Conservation (phyloP, 2,329 filamentous ascomycete species). For the Hirsutella rhossiliensis region DNA sequence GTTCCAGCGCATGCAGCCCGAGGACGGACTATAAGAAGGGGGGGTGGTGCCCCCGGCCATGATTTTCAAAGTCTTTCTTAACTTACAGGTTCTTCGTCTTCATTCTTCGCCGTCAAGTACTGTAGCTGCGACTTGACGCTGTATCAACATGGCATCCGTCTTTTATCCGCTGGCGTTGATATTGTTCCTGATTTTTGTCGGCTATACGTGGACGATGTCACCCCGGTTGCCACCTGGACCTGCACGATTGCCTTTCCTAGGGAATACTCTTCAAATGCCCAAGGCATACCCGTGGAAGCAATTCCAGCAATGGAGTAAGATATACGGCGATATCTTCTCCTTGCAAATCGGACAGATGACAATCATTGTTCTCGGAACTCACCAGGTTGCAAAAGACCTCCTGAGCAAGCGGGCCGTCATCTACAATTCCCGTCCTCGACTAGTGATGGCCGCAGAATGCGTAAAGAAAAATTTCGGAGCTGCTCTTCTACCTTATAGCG, state of each 20-base stretch:
- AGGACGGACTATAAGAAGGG: no score
- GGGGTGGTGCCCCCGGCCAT: no score
- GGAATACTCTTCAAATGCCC: constrained; percentile 12
- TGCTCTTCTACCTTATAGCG: constrained; percentile 27
- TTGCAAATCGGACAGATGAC: constrained; percentile 8
- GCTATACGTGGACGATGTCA: background rate
- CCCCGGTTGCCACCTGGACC: constrained; percentile 19
- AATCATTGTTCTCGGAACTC: constrained; percentile 9
- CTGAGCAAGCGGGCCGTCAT: constrained; percentile 6
- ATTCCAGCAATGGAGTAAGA: constrained; percentile 30
- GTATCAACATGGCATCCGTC: background rate
- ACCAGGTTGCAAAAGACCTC: constrained; percentile 11
- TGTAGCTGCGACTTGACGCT: no score
- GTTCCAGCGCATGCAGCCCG: no score
- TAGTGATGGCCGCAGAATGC: constrained; percentile 19
- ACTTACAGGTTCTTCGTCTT: no score
- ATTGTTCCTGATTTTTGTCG: background rate
- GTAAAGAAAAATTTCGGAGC: constrained; percentile 23
- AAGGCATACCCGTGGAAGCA: constrained; percentile 42
- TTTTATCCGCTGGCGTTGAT: background rate
- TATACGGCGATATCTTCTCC: constrained; percentile 11
- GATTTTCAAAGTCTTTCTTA: no score
- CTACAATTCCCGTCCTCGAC: constrained; percentile 12
- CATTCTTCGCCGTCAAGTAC: no score
- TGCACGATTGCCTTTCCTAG: constrained; percentile 8